Conservation (phyloP, 805 yeast species). For the Spathaspora hagerdaliae region DNA sequence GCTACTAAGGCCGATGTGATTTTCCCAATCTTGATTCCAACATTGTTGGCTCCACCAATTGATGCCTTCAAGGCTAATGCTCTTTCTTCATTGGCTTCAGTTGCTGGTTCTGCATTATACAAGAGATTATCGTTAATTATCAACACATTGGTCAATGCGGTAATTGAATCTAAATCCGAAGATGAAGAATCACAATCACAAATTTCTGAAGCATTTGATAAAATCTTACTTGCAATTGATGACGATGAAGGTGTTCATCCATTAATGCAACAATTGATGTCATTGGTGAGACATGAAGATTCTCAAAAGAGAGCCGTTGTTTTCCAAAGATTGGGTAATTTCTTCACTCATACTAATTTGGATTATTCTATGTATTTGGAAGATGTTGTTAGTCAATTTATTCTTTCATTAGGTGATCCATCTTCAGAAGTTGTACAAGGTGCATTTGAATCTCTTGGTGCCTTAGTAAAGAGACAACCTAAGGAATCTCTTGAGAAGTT, state of each 20-base stretch:
- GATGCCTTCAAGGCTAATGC: constrained; percentile 84
- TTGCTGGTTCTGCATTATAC: constrained; percentile 81
- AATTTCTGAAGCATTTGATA: constrained; percentile 55
- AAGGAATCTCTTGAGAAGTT: constrained; percentile 75
- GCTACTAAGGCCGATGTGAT: constrained; percentile 83
- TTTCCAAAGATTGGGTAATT: constrained; percentile 63
- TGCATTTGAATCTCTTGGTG: constrained; percentile 60
- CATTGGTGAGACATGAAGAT: constrained; percentile 76
- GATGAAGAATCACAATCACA: constrained; percentile 31
- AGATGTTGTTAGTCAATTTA: constrained; percentile 70
- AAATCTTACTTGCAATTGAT: constrained; percentile 67
- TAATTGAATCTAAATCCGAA: constrained; percentile 33
- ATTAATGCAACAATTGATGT: constrained; percentile 72
- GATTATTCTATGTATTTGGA: constrained; percentile 71
- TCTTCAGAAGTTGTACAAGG: constrained; percentile 59
- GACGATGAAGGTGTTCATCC: constrained; percentile 81
- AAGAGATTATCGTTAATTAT: constrained; percentile 70
- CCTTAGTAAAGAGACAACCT: constrained; percentile 64
- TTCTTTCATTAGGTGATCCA: constrained; percentile 68
- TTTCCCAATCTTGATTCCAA: constrained; percentile 89
- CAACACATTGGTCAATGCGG: constrained; percentile 64
- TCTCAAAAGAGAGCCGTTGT: constrained; percentile 57
- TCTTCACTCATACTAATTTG: constrained; percentile 60
- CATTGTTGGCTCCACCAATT: constrained; percentile 76
- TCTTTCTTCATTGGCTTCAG: constrained; percentile 79